Evolutionary conservation across 73 alveolate genomes (phyloP).

Genomic region (Uronychia binucleata): DNA sequence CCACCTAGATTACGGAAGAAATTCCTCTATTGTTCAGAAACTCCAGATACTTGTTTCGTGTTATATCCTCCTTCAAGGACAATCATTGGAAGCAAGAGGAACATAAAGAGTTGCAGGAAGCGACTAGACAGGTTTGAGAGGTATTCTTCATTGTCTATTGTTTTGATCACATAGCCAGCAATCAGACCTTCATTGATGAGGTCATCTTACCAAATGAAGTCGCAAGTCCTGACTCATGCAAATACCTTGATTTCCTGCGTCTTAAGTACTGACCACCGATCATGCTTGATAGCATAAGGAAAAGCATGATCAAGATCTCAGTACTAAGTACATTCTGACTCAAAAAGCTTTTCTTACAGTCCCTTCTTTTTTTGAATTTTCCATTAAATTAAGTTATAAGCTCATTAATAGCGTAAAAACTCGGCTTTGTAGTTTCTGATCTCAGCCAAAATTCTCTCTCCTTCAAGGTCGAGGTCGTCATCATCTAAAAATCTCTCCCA

Average conservation of each 20-base stretch:
- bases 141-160: conserved; percentile 14
- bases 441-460: conserved; percentile 50
- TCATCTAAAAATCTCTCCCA: conserved; percentile 57
- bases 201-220: conserved; percentile 1
- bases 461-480: conserved; percentile 50
- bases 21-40: conserved; percentile 7
- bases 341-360: neutral
- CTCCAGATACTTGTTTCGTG: conserved; percentile 46
- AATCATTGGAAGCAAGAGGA: conserved; percentile 52
- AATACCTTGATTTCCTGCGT: conserved; percentile 19
- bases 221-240: conserved; percentile 58
- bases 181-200: conserved; percentile 37
- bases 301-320: conserved; percentile 49
- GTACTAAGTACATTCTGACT: neutral
- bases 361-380: neutral
- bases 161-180: conserved; percentile 28
- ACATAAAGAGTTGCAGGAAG: conserved; percentile 41
- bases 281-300: conserved; percentile 38
- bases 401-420: conserved; percentile 8
- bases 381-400: neutral
- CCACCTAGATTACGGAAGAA: conserved; percentile 79
- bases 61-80: conserved; percentile 67
- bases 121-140: conserved; percentile 23
- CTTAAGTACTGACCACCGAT: conserved; percentile 56
- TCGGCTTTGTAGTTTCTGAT: conserved; percentile 47